Percentiles rank a stretch among this genome's conserved stretches.
Conservation (phyloP, 2,329 filamentous ascomycete genomes). For the Cyphellophora attinorum region DNA sequence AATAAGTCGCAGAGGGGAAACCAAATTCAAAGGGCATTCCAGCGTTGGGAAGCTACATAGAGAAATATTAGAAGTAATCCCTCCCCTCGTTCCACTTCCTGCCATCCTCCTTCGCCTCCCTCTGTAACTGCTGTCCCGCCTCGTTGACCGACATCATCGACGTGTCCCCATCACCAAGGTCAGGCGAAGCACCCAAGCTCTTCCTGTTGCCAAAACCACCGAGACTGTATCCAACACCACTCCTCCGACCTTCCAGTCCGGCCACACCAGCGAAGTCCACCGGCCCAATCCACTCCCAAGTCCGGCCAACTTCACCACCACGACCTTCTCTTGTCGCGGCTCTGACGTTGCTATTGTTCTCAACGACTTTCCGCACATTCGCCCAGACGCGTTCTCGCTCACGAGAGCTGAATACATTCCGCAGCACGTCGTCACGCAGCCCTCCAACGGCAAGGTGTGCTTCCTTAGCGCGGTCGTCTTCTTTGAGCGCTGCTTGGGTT, state of each 20-base stretch:
- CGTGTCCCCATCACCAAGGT: slow-evolving; percentile 3
- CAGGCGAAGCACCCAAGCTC: slow-evolving; percentile 9
- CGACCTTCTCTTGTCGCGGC: slow-evolving; percentile 58
- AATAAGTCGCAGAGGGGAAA: too few species aligned
- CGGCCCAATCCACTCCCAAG: slow-evolving; percentile 61
- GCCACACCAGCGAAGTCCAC: slow-evolving; percentile 33
- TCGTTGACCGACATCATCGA: not conserved
- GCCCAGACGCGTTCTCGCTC: slow-evolving; percentile 77
- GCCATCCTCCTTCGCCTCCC: slow-evolving; percentile 14
- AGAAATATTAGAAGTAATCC: slow-evolving; percentile 8
- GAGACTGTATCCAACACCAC: slow-evolving; percentile 10
- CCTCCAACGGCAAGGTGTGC: slow-evolving; percentile 80
- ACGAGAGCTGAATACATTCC: slow-evolving; percentile 66
- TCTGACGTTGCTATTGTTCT: slow-evolving; percentile 87
- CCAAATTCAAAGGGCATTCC: too few species aligned
- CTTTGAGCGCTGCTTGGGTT: slow-evolving; percentile 73
- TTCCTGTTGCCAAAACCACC: not conserved
- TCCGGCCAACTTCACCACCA: slow-evolving; percentile 47
- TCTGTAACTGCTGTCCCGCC: too few species aligned
- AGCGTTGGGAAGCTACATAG: too few species aligned
- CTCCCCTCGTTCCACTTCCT: slow-evolving; percentile 9
- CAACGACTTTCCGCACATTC: slow-evolving; percentile 72
- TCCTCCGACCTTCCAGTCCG: slow-evolving; percentile 17
- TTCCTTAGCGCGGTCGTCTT: slow-evolving; percentile 56
- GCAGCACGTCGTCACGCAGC: slow-evolving; percentile 79